These are phyloP conservation scores for Madurella mycetomatis DNA, from an alignment of 2,329 filamentous ascomycete genomes.

Conservation along the genomic window DNA sequence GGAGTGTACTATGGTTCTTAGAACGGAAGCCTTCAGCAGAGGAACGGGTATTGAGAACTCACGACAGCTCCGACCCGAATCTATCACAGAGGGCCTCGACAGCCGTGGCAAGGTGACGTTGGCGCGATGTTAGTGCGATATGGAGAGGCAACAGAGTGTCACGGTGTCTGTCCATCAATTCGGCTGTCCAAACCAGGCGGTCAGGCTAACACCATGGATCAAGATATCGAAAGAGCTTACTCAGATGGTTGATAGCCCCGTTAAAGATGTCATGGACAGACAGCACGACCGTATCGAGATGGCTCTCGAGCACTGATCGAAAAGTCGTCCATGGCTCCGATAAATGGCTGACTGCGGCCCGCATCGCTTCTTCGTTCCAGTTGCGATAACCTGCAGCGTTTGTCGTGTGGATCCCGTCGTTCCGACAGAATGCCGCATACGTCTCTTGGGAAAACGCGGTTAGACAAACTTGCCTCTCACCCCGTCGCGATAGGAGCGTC, in stretches of 20 bases:
- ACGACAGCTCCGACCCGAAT: conserved; percentile 21
- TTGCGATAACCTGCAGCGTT: conserved; percentile 26
- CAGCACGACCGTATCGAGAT: conserved; percentile 12
- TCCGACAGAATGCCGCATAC: conserved; percentile 41
- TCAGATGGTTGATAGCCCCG: background rate
- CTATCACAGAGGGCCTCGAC: conserved; percentile 28
- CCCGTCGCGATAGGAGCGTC: too few species aligned
- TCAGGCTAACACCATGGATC: too few species aligned
- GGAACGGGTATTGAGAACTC: conserved; percentile 6
- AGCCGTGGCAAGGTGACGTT: conserved; percentile 26
- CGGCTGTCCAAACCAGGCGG: too few species aligned
- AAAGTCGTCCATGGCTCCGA: conserved; percentile 32
- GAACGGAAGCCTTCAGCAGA: too few species aligned
- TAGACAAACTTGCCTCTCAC: too few species aligned
- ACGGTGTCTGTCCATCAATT: too few species aligned
- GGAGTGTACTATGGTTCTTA: conserved; percentile 30
- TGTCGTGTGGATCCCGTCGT: conserved; percentile 37
- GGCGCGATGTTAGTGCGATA: conserved; percentile 28
- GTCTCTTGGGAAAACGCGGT: too few species aligned
- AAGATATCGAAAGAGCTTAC: too few species aligned
- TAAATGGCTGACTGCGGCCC: conserved; percentile 34
- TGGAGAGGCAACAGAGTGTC: conserved; percentile 20
- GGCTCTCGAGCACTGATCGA: conserved; percentile 10
- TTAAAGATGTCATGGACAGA: conserved; percentile 9
- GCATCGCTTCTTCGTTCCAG: conserved; percentile 45